These are phyloP conservation scores for Paraphaeosphaeria minitans DNA, from an alignment of 2,329 filamentous ascomycete species.

Conservation along the genomic window DNA sequence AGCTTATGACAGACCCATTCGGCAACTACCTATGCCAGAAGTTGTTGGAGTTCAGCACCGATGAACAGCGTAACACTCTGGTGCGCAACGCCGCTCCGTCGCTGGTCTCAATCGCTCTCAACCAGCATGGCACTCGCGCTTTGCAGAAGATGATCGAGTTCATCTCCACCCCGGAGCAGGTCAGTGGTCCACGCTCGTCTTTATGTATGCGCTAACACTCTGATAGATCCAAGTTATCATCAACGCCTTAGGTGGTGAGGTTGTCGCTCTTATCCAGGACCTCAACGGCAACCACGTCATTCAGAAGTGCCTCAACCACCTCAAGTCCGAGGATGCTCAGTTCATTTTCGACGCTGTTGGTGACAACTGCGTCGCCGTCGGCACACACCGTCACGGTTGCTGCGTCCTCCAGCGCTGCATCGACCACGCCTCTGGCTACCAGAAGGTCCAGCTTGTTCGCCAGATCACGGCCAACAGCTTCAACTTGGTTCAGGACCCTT, in stretches of 20 bases:
- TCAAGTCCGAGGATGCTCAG: conserved; percentile 80
- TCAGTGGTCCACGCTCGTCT: conserved; percentile 18
- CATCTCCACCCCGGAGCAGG: conserved; percentile 81
- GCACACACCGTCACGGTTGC: conserved; percentile 96
- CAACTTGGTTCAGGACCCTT: conserved; percentile 90
- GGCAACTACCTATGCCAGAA: conserved; percentile 99
- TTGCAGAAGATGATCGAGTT: conserved; percentile 99
- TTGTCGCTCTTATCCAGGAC: conserved; percentile 95
- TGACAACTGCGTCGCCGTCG: conserved; percentile 82
- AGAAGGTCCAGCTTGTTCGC: conserved; percentile 84
- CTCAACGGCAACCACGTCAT: conserved; percentile 99
- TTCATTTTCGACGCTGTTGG: conserved; percentile 98
- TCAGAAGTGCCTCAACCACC: conserved; percentile 97
- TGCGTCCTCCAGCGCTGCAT: conserved; percentile 98
- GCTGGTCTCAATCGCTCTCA: conserved; percentile 91
- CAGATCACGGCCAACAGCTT: conserved; percentile 90
- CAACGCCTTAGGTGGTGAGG: conserved; percentile 76
- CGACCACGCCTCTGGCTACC: conserved; percentile 88
- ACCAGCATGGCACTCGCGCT: conserved; percentile 95
- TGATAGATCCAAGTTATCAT: conserved; percentile 78
- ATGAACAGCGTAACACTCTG: conserved; percentile 90
- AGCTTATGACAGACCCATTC: conserved; percentile 98
- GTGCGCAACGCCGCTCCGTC: conserved; percentile 87
- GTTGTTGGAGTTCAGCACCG: conserved; percentile 90
- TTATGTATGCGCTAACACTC: conserved; percentile 16